Conservation (phyloP, 139 green algal genomes). For the Chlorella ohadii region DNA sequence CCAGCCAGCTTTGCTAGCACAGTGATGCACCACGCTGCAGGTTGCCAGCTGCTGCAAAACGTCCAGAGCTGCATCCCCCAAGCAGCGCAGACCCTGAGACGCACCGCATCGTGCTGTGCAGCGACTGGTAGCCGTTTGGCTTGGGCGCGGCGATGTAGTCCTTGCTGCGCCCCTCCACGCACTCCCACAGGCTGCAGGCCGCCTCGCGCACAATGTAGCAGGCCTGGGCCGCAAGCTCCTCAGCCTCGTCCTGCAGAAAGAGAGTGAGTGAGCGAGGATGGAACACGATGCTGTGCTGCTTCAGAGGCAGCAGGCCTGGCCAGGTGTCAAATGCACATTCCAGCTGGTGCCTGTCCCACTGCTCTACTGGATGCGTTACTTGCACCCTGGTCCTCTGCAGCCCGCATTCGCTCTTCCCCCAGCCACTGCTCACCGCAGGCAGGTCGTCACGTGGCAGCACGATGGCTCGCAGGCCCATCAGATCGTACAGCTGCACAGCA, state of each 20-base stretch:
- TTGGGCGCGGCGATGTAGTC: slow-evolving; percentile 90
- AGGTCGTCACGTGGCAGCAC: slow-evolving; percentile 63
- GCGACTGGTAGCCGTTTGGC: slow-evolving; percentile 89
- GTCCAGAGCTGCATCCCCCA: no score
- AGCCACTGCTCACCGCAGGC: slow-evolving; percentile 10
- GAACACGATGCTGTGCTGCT: no score
- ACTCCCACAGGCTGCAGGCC: slow-evolving; percentile 70
- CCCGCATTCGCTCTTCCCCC: no score
- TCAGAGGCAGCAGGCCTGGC: no score
- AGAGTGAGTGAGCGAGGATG: no score
- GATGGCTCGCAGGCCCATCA: slow-evolving; percentile 91
- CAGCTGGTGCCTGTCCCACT: no score
- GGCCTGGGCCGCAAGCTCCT: slow-evolving; percentile 40
- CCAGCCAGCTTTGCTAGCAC: no score
- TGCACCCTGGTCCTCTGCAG: no score
- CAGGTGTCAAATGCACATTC: no score
- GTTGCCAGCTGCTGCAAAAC: no score
- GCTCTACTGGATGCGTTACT: no score
- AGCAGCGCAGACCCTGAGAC: neutral
- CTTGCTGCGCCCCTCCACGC: slow-evolving; percentile 75
- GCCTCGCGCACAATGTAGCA: slow-evolving; percentile 87
- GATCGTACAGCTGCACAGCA: slow-evolving; percentile 81
- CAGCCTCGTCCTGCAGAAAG: neutral
- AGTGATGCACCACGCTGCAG: no score
- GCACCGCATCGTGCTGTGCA: slow-evolving; percentile 81